Evolutionary conservation across 495 filamentous ascomycete species (phyloP).

Genomic region (Tetracladium marchalianum): DNA sequence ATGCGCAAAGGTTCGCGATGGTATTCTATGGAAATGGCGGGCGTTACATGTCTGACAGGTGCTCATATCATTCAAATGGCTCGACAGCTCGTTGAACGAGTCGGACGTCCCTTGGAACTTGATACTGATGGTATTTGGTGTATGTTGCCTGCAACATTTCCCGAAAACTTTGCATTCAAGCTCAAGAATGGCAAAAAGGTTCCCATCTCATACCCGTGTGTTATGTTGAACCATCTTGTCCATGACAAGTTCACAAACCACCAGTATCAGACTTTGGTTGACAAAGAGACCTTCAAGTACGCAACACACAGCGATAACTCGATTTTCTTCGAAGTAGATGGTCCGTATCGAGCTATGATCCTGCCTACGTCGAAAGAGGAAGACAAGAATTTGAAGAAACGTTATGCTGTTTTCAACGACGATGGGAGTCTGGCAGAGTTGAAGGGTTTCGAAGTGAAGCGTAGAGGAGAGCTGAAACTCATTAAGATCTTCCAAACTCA

Average conservation of each 20-base stretch:
- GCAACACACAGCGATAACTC: conserved; percentile 95
- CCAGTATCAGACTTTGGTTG: conserved; percentile 85
- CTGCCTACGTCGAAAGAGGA: conserved; percentile 96
- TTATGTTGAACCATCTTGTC: conserved; percentile 98
- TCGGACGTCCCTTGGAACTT: conserved; percentile 90
- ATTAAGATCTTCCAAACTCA: conserved; percentile 99
- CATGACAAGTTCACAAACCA: conserved; percentile 93
- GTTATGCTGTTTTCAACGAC: conserved; percentile 98
- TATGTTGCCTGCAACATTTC: conserved; percentile 94
- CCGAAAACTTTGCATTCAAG: conserved; percentile 92
- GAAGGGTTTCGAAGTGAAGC: conserved; percentile 97
- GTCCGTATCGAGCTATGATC: conserved; percentile 95
- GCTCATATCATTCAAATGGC: conserved; percentile 98
- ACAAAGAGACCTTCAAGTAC: conserved; percentile 74
- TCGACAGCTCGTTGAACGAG: conserved; percentile 83
- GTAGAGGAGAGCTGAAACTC: conserved; percentile 93
- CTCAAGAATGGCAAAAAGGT: conserved; percentile 93
- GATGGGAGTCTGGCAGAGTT: conserved; percentile 94
- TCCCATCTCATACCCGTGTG: conserved; percentile 92
- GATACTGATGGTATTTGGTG: conserved; percentile 99
- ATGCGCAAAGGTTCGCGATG: conserved; percentile 98
- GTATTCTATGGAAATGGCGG: conserved; percentile 99
- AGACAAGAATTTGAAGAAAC: conserved; percentile 98
- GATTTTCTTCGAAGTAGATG: conserved; percentile 99
- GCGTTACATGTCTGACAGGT: conserved; percentile 94